A percentile compares a stretch with the other conserved stretches of the same genome.
phyloP scores from a whole-genome alignment of 768 basidiomycete genomes.

The Termitomyces sp. region DNA sequence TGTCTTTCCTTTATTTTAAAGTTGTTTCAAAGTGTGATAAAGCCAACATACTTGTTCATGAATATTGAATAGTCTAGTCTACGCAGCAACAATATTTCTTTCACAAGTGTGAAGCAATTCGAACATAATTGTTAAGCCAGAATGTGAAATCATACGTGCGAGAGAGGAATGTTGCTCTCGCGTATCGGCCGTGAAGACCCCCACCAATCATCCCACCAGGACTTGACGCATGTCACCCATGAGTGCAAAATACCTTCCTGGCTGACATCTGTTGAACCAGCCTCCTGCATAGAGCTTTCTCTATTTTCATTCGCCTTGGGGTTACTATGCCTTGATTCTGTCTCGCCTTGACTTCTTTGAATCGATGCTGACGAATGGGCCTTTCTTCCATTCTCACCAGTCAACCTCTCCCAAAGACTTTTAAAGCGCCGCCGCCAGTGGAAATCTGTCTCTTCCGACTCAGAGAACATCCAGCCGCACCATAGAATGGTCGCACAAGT shows the following conservation, averaged over 20 bases:
- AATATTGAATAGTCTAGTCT: no score
- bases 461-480: conserved; percentile 2
- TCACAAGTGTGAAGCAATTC: no score
- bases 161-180: background rate
- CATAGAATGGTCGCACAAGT: background rate
- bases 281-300: no score
- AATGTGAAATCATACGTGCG: background rate
- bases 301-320: background rate
- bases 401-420: background rate
- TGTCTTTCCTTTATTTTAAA: no score
- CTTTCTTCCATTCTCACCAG: background rate
- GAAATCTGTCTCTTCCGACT: background rate
- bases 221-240: background rate
- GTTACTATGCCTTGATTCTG: background rate
- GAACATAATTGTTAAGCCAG: background rate
- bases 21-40: no score
- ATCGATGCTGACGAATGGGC: background rate
- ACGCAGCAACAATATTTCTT: no score
- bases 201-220: background rate
- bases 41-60: no score
- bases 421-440: background rate
- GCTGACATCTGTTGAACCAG: background rate
- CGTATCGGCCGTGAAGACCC: background rate
- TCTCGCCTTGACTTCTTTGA: background rate
- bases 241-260: background rate